Evolutionary conservation across 2,329 filamentous ascomycete species (phyloP), one percentile per base, ranked within the genome.

Genomic region (Knufia petricola): DNA sequence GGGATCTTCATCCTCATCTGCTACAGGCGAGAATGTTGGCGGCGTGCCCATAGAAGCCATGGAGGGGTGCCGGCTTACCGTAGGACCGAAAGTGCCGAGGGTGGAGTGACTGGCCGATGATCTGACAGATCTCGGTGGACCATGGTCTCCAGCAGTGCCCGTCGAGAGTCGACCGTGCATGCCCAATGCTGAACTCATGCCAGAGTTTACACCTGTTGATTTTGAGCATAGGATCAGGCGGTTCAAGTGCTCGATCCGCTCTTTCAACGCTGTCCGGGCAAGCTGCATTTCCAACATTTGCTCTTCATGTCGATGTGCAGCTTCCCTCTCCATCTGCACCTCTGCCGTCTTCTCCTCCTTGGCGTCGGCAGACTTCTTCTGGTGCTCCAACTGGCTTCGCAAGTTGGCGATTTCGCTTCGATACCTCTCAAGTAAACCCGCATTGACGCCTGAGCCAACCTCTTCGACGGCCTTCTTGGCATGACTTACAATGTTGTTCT

Each of bases 221-320:
- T 95, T 95, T 13, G 90, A 96, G 64, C 87, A 94, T 51, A 98
- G 71, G 55, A 98, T 96, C 43, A 98, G 73, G 41, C 90, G 82
- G 67, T 96, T 98, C 40, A 98, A 74, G 66, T 98, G 92, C 63
- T 95, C 89, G 59, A 98, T 98, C 24, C 92, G 83, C 70, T 98
- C 92, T 65, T 96, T 98, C 48, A 98, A 71, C 0, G 92, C 92
- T 1, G 92, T 98, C 36, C 92, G 81, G 26, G 92, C 92, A 40
- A 98, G 77, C 64, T 98, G 92, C 86, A 98, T 96, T 67, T 98
- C 92, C 48, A 98, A 75, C 77, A 98, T 90, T 66, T 98, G 92
- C 69, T 96, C 92, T 63, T 95, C 89, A 58, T 95, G 92, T 32
- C 88, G 81, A 57, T 87, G 79, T 57, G 88, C 82, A 6, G 85